Percentiles rank a stretch among this genome's conserved stretches.
phyloP scores from a whole-genome alignment of 306 rosid species.

The Citrullus mucosospermus region DNA sequence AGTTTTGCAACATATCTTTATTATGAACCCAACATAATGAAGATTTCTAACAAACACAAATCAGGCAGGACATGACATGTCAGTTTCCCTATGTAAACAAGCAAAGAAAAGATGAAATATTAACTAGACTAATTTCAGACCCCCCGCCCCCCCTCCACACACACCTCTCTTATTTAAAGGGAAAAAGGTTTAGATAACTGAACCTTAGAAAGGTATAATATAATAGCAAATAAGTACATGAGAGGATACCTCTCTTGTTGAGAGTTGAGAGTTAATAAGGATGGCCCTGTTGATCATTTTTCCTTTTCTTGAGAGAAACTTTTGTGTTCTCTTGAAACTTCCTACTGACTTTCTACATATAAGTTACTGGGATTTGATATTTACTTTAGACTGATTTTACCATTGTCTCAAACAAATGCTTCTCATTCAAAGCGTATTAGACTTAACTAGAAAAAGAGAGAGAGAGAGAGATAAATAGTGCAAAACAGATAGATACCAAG shows the following conservation, averaged over 20 bases:
- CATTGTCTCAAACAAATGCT: not conserved
- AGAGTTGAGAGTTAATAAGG: not conserved
- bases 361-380: not conserved
- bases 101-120: not conserved
- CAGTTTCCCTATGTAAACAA: not conserved
- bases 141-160: too few species aligned
- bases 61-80: not conserved
- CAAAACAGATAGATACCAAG: slow-evolving; percentile 23
- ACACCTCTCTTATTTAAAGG: too few species aligned
- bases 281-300: not conserved
- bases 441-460: not conserved
- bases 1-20: not conserved
- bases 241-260: too few species aligned
- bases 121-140: too few species aligned
- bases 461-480: not conserved
- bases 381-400: not conserved
- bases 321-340: not conserved
- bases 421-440: not conserved
- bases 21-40: not conserved
- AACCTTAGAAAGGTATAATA: not conserved
- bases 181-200: not conserved
- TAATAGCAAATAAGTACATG: too few species aligned
- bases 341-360: not conserved
- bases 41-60: not conserved
- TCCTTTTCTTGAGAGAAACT: not conserved